Base-by-base conservation (phyloP, 2,329 filamentous ascomycete genomes). In the Aspergillus sp. region DNA sequence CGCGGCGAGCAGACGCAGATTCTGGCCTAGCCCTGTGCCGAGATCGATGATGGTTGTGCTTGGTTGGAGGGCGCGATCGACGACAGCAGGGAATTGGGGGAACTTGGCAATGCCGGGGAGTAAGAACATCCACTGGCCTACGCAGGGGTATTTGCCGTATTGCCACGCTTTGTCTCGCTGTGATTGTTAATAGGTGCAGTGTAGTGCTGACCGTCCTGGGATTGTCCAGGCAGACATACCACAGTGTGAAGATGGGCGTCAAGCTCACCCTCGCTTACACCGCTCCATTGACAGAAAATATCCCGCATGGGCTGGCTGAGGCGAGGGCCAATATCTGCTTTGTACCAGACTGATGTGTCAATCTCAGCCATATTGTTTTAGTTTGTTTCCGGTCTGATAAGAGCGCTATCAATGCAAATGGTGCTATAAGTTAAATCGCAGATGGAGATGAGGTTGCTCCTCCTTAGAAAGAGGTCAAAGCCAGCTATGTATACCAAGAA, bases 81-180 rank as follows among this genome's bases (percentile, higher is more conserved):
- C 3, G 8, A 59, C 23, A 15, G 13, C 4, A 3, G n/a, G 21
- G 6, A 59, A 59, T 23, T 59, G 25, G 15, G 39, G 50, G 28
- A 54, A 38, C 6, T 23, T 28, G 8, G 49, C 49, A 12, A 53
- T 21, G 17, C 49, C 57, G 5, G 57, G 57, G 0, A 59, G 50
- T 8, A 54, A 21, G 5, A 54, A 59, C 15, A 59, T 55, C 57
- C 49, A 59, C 12, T 54, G 38, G 6, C 57, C 50, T 2, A 59
- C 48, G 49, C 57, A 59, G 17, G 57, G 57, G 19, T 59, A 59
- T 53, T 41, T 5, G 12, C 57, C 39, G 17, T 54, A 19, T 1
- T 39, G 50, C 57, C 57, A 59, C n/a, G 57, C 57, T 47, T 47
- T 30, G 30, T 54, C 25, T 12, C 50, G 50, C 57, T 54, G 19